These are phyloP conservation scores for Corynascus novoguineensis DNA, from an alignment of 495 filamentous ascomycete genomes.

Conservation along the genomic window DNA sequence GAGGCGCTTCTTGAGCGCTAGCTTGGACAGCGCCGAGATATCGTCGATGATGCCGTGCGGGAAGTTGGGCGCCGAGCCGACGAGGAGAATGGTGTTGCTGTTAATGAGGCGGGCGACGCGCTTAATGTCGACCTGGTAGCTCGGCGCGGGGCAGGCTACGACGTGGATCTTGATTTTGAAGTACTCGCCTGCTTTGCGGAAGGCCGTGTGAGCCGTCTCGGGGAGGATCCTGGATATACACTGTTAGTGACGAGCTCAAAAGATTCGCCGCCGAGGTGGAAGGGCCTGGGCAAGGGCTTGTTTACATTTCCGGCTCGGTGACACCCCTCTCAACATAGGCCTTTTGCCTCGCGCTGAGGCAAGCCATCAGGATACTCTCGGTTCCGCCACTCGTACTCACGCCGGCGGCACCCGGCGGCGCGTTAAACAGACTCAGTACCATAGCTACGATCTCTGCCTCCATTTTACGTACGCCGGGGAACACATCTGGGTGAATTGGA, in stretches of 20 bases:
- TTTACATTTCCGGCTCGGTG: slow-evolving; percentile 91
- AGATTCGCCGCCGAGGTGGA: background rate
- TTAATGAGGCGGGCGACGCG: slow-evolving; percentile 82
- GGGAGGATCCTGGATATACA: slow-evolving; percentile 73
- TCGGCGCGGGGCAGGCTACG: slow-evolving; percentile 80
- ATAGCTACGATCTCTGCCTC: slow-evolving; percentile 97
- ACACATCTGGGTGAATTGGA: slow-evolving; percentile 98
- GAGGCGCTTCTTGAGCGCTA: slow-evolving; percentile 70
- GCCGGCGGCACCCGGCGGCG: slow-evolving; percentile 74
- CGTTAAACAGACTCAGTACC: slow-evolving; percentile 88
- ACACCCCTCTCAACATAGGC: slow-evolving; percentile 77
- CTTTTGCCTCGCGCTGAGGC: slow-evolving; percentile 81
- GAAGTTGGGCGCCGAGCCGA: slow-evolving; percentile 94
- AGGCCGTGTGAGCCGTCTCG: slow-evolving; percentile 89
- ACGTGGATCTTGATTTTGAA: slow-evolving; percentile 92
- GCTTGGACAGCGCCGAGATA: slow-evolving; percentile 75
- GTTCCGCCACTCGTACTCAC: slow-evolving; percentile 91
- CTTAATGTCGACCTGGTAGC: slow-evolving; percentile 73
- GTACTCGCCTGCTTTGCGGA: slow-evolving; percentile 90
- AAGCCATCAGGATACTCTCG: slow-evolving; percentile 94
- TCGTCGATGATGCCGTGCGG: slow-evolving; percentile 98
- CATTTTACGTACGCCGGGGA: slow-evolving; percentile 98
- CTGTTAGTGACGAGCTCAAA: background rate
- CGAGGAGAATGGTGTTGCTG: slow-evolving; percentile 91
- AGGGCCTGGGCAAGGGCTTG: background rate